phyloP scores from a whole-genome alignment of 345 rosid species.

The Corchorus olitorius region DNA sequence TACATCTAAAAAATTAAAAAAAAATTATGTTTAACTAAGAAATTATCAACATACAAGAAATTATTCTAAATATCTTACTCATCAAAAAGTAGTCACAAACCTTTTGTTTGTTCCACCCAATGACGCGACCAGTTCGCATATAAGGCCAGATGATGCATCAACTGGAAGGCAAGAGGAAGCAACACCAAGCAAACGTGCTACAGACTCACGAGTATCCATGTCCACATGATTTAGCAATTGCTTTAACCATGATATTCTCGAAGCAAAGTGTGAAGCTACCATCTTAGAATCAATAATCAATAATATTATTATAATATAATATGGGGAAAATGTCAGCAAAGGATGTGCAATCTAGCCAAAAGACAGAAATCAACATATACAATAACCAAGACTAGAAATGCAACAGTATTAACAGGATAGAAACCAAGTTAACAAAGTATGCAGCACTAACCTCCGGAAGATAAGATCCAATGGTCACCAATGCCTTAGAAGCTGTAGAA shows the following conservation, averaged over 20 bases:
- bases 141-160: slow-evolving; percentile 53
- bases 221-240: slow-evolving; percentile 76
- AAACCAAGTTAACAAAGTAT: slow-evolving; percentile 7
- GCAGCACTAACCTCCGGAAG: slow-evolving; percentile 66
- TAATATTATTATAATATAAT: not conserved
- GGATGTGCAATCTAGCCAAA: slow-evolving; percentile 15
- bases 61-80: not conserved
- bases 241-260: slow-evolving; percentile 76
- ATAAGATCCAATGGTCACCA: slow-evolving; percentile 72
- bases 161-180: slow-evolving; percentile 79
- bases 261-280: slow-evolving; percentile 67
- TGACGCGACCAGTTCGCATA: slow-evolving; percentile 58
- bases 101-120: slow-evolving; percentile 57
- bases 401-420: slow-evolving; percentile 16
- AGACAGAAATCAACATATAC: slow-evolving; percentile 9
- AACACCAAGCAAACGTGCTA: slow-evolving; percentile 86
- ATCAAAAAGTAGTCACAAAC: slow-evolving; percentile 38
- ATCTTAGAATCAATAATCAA: slow-evolving; percentile 43
- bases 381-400: slow-evolving; percentile 16
- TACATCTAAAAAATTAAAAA: slow-evolving; percentile 15
- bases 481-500: slow-evolving; percentile 75
- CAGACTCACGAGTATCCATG: slow-evolving; percentile 87
- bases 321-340: slow-evolving; percentile 3
- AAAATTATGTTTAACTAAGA: slow-evolving; percentile 5
- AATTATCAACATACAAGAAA: not conserved